phyloP scores from a whole-genome alignment of 1,139 yeast genomes.

The Magnusiomyces paraingens region DNA sequence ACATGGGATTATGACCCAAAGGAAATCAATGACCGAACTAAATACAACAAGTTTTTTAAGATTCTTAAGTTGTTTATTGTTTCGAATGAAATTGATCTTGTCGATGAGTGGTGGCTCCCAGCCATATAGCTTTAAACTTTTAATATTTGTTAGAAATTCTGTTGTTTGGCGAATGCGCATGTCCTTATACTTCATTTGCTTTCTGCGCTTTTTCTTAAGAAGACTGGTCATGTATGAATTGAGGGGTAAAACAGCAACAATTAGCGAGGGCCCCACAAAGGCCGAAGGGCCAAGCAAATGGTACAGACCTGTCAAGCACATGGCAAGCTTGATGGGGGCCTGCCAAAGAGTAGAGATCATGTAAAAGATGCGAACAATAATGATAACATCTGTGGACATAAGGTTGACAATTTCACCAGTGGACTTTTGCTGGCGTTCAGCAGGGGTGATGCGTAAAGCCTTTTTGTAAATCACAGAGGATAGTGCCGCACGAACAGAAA shows the following conservation, averaged over 20 bases:
- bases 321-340: conserved; percentile 51
- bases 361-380: conserved; percentile 48
- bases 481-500: conserved; percentile 48
- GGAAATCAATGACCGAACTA: conserved; percentile 45
- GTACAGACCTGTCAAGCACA: conserved; percentile 52
- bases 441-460: conserved; percentile 69
- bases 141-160: conserved; percentile 57
- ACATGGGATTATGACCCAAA: conserved; percentile 63
- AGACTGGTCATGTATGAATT: conserved; percentile 46
- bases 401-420: conserved; percentile 94
- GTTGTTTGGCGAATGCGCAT: conserved; percentile 54
- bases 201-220: conserved; percentile 44
- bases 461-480: conserved; percentile 73
- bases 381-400: conserved; percentile 58
- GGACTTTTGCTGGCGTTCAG: conserved; percentile 64
- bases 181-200: conserved; percentile 66
- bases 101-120: conserved; percentile 65
- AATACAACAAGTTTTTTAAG: conserved; percentile 43
- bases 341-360: conserved; percentile 50
- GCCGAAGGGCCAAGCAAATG: conserved; percentile 56
- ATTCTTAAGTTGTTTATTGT: conserved; percentile 73
- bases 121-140: conserved; percentile 63
- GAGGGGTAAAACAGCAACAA: conserved; percentile 53
- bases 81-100: conserved; percentile 56
- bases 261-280: conserved; percentile 50